Evolutionary conservation across 805 yeast species (phyloP), one percentile per base, ranked within the genome.

Genomic region (Kazachstania viticola): DNA sequence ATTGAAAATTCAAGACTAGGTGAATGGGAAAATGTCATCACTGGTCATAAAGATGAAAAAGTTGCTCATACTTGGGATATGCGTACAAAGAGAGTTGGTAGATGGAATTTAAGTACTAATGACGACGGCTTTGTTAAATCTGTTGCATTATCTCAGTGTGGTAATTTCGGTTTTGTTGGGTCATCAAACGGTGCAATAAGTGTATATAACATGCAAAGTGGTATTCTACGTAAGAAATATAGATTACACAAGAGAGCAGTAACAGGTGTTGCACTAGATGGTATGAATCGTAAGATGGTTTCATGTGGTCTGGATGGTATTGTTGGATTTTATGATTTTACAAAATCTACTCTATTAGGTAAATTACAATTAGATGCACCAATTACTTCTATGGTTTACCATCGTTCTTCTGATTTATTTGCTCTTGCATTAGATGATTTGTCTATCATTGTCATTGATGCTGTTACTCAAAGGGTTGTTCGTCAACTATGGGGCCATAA

Each of bases 61-160:
- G 75, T 73, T 58, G 98, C 95, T 1, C 72, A 94, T 45, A 82
- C 95, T 1, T 91, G 98, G 97, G 78, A 77, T 48, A 73, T 84
- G 6, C 71, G 71, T 40, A 71, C 69, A 37, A 87, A 81, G 40
- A 75, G 85, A 48, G 73, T 85, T 3, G 96, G 96, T 15, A 70
- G 78, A 37, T 72, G 77, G 65, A 64, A 63, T 23, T 61, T 93
- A 23, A 54, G 62, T 3, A 81, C 95, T 1, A 70, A 71, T n/a
- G 97, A 91, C 56, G 75, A 69, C 4, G 84, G 88, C 2, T 48
- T 69, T 8, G 93, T 75, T 7, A 81, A 78, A 49, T 56, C 80
- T 19, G 88, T 84, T 7, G 69, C 80, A 14, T 71, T 88, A 15
- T 81, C 96, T 0, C 80, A 75, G 35, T 91, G 99, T 67, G 98